A percentile compares a stretch with the other conserved stretches of the same genome.
phyloP scores from a whole-genome alignment of 2,329 filamentous ascomycete genomes.

The Fusarium nodosum region DNA sequence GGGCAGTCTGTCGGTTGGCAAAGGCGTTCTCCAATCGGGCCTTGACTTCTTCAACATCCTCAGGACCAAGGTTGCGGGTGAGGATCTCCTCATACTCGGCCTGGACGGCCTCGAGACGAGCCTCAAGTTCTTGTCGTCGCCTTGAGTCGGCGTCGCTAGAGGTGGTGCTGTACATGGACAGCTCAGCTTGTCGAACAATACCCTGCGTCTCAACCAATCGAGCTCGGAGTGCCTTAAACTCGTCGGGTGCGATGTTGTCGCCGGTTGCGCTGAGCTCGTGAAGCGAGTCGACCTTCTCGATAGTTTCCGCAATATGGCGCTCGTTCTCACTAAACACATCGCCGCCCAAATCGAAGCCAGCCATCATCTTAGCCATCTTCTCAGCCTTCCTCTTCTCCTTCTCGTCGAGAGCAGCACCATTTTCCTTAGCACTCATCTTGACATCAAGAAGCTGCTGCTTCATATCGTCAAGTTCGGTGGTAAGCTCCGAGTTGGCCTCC shows the following conservation, averaged over 20 bases:
- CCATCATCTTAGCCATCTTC: conserved; percentile 99
- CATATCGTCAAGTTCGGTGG: conserved; percentile 89
- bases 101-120: conserved; percentile 79
- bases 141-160: conserved; percentile 75
- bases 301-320: conserved; percentile 83
- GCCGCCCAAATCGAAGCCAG: conserved; percentile 92
- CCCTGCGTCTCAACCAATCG: conserved; percentile 91
- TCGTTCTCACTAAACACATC: conserved; percentile 97
- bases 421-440: conserved; percentile 96
- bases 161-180: conserved; percentile 80
- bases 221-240: conserved; percentile 81
- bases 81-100: conserved; percentile 87
- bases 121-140: conserved; percentile 81
- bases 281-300: conserved; percentile 84
- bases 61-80: conserved; percentile 80
- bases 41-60: conserved; percentile 88
- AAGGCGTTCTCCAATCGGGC: conserved; percentile 82
- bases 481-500: conserved; percentile 94
- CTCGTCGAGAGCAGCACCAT: conserved; percentile 88
- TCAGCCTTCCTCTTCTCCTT: conserved; percentile 99
- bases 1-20: conserved; percentile 78
- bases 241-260: conserved; percentile 84
- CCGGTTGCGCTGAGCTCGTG: conserved; percentile 82
- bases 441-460: conserved; percentile 97
- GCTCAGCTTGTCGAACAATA: conserved; percentile 91